A percentile compares a stretch with the other conserved stretches of the same genome.
Conservation (phyloP, 768 basidiomycete genomes). For the Hygrocybe coccinea region DNA sequence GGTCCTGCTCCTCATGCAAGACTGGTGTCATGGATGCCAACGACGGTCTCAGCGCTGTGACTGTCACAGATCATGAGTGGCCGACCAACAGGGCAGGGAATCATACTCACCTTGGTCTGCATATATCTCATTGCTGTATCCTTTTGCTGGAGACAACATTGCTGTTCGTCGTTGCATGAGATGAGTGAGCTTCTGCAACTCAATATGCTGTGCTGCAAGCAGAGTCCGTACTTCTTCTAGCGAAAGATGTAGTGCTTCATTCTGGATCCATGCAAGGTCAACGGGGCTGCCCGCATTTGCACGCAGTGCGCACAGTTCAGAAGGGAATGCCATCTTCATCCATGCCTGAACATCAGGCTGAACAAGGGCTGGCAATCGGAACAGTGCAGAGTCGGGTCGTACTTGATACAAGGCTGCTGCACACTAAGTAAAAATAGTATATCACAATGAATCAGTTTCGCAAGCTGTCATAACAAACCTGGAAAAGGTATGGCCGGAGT, state of each 20-base stretch:
- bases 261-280: conserved; percentile 18
- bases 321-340: conserved; percentile 21
- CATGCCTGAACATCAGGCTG: conserved; percentile 11
- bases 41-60: background rate
- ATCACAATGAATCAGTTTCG: background rate
- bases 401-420: conserved; percentile 22
- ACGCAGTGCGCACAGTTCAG: conserved; percentile 17
- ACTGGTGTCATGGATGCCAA: no score
- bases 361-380: conserved; percentile 22
- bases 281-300: conserved; percentile 17
- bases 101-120: background rate
- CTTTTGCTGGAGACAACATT: background rate
- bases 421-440: conserved; percentile 14
- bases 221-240: conserved; percentile 16
- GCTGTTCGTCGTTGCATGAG: background rate
- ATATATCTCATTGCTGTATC: background rate
- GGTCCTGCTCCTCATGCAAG: no score
- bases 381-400: conserved; percentile 22
- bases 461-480: no score
- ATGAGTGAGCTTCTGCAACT: background rate
- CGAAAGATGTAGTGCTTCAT: conserved; percentile 13
- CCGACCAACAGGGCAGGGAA: background rate
- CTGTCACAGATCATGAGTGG: background rate
- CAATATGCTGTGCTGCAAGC: no score
- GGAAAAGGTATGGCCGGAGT: background rate